phyloP scores from a whole-genome alignment of 2,329 filamentous ascomycete genomes.

The Shiraia sp. region DNA sequence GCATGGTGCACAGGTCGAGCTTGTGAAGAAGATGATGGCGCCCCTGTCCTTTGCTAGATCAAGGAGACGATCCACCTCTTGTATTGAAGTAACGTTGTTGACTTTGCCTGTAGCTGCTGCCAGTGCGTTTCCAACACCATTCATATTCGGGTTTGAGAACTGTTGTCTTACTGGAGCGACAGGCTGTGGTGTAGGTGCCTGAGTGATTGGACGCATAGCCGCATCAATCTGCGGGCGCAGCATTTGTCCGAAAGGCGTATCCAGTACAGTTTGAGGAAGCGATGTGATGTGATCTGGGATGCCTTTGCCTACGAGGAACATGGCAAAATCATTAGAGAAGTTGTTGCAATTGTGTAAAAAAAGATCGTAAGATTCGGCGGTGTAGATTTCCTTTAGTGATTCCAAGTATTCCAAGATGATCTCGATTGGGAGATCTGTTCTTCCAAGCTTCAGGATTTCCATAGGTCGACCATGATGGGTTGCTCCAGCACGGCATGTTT shows the following conservation, averaged over 20 bases:
- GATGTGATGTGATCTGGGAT: conserved; percentile 87
- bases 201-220: conserved; percentile 65
- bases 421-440: conserved; percentile 76
- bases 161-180: conserved; percentile 15
- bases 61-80: conserved; percentile 65
- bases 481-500: conserved; percentile 75
- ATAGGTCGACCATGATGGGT: conserved; percentile 88
- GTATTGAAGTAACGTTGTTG: conserved; percentile 61
- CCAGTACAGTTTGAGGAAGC: conserved; percentile 81
- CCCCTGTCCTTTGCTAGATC: conserved; percentile 65
- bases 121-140: conserved; percentile 13
- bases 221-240: conserved; percentile 74
- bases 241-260: conserved; percentile 87
- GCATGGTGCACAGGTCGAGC: conserved; percentile 82
- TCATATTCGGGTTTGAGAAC: conserved; percentile 6
- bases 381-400: conserved; percentile 81
- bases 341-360: conserved; percentile 94
- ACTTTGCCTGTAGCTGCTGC: conserved; percentile 54
- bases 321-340: conserved; percentile 89
- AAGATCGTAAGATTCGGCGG: conserved; percentile 82
- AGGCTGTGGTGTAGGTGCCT: conserved; percentile 55
- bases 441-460: conserved; percentile 74
- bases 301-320: conserved; percentile 83
- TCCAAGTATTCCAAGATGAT: conserved; percentile 86
- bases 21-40: conserved; percentile 90